Evolutionary conservation across 2,329 filamentous ascomycete species (phyloP), one percentile per base, ranked within the genome.

Genomic region (Paecilomyces variotii): DNA sequence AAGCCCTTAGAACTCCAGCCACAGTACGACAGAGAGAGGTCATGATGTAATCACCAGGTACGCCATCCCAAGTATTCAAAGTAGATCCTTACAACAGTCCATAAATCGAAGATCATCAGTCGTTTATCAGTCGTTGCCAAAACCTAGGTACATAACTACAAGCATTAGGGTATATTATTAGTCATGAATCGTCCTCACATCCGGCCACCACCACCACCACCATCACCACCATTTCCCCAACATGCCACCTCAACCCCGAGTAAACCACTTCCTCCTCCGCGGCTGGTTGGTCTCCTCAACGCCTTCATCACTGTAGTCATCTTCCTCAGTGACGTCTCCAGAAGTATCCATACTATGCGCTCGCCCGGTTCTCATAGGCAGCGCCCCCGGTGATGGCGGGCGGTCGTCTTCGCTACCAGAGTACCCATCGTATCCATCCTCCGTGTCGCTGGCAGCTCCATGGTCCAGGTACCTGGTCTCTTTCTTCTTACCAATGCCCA

Each of bases 251-350:
- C 55, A 59, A 2, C 57, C 54, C 19, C 65, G 60, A 14, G 64
- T 63, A 58, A 73, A 70, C 71, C 71, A 74, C 61, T 71, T 72
- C 64, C 67, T 70, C 51, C 65, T 68, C 30, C 62, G 65, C 52
- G 63, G 64, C 27, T 56, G 56, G 45, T 35, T 59, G 54, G 57
- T 58, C 53, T 61, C 59, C 27, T n/a, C 12, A 34, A 52, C 32
- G 7, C 11, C 49, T 53, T 56, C 34, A 19, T 63, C 56, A 9
- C 65, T 62, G 1, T 32, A 32, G 30, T 62, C 62, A 12, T 64
- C 60, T 28, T 45, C 28, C 52, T 51, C 52, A 12, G 55, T 34
- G 7, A 10, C 26, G 34, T 7, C 2, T 34, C 57, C 45, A 53
- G 59, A 2, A 27, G 12, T 11, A 10, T 27, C 26, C 26, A 49